Base-by-base conservation (phyloP, 192 early-diverging fungal genomes). In the Backusella mclennaniae region DNA sequence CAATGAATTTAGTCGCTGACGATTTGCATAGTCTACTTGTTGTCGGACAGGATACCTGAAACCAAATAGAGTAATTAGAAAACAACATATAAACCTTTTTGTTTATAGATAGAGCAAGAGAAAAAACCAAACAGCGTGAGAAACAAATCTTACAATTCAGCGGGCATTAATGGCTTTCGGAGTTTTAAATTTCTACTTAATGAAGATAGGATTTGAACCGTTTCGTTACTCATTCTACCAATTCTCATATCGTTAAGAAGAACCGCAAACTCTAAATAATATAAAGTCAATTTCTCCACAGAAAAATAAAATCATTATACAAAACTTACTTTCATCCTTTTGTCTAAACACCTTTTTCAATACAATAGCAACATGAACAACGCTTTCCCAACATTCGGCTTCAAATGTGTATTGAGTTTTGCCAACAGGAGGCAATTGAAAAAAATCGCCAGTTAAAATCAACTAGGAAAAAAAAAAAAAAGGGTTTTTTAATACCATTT, bases 241-340 rank as follows among this genome's bases (percentile, higher is more conserved):
- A 93, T 78, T 67, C 96, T 88, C 80, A 96, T 85, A 69, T 98
- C 94, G 68, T 95, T 95, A 31, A 98, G 85, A 76, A 98, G 87
- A 21, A 90, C 82, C 67, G 94, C 84, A 73, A 97, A 94, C 11
- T 77, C 85, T 83, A 67, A 67, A 33, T 12, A 67, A 26, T 19
- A 26, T 19, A 26, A 49, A n/a, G 6, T 68, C 31, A 19, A 33
- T 68, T 68, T 33, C 17, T 68, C 67, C 31, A 68, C 17, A 33
- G 67, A 36, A 19, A 35, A 17, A 35, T 6, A 26, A n/a, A 1
- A 1, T 3, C 12, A 49, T 39, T 8, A 33, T 41, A 35, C 3
- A 69, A 4, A 33, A 52, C 73, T 77, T 81, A 87, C 84, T 77
- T 36, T 75, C 69, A 68, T 98, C 93, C 76, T 87, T 91, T 74